Evolutionary conservation across 139 green algal species (phyloP).

Genomic region (Chlamydomonas eustigma): DNA sequence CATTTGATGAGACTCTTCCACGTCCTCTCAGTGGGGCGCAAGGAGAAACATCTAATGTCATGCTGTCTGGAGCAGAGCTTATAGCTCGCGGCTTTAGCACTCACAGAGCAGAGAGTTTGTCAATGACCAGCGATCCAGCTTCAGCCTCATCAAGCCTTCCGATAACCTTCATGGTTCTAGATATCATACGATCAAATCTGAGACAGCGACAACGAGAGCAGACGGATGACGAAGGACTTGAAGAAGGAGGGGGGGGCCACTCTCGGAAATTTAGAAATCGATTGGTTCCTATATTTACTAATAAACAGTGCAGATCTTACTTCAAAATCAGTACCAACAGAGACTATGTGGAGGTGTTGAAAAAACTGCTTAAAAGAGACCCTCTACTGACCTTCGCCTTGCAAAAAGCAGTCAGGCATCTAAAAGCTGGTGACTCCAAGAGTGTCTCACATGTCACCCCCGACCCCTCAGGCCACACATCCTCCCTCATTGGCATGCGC

Average conservation of each 20-base stretch:
- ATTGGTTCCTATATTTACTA: constrained; percentile 33
- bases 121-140: too few species aligned
- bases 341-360: constrained; percentile 36
- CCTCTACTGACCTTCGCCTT: constrained; percentile 42
- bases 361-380: constrained; percentile 36
- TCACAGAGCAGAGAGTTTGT: background rate
- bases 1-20: background rate
- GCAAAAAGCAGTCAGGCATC: constrained; percentile 38
- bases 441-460: constrained; percentile 41
- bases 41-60: background rate
- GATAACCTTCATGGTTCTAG: background rate
- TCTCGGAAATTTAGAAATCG: background rate
- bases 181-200: background rate
- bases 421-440: constrained; percentile 23
- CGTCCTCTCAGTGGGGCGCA: background rate
- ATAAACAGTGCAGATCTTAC: constrained; percentile 23
- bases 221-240: background rate
- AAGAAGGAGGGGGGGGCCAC: background rate
- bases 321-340: constrained; percentile 25
- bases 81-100: background rate
- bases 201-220: background rate
- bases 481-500: constrained; percentile 38
- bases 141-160: background rate
- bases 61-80: background rate
- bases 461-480: constrained; percentile 30